Base-by-base conservation (phyloP, 371 early-diverging fungal species). In the Rhizopus microsporus region DNA sequence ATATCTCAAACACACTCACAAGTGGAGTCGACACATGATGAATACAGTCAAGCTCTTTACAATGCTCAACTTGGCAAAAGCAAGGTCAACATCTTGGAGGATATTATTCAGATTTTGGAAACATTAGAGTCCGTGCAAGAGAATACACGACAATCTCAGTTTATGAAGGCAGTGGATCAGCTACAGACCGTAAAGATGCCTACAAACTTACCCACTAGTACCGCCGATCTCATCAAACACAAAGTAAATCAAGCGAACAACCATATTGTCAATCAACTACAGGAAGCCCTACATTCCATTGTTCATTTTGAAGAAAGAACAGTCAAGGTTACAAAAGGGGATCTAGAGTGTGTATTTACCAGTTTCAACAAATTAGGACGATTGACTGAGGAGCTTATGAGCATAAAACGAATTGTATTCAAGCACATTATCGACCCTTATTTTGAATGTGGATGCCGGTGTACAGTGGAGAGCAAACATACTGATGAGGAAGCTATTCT, bases 341-440 rank as follows among this genome's bases (percentile, higher is more conserved):
- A 51, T 4, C 53, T 45, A 0, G 45, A 54, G 15, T 40, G 46
- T 23, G 47, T 63, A 7, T 23, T 59, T 2, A 6, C 30, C 5
- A 33, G 30, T 6, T 8, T 68, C n/a, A 33, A 60, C 30, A 38
- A 51, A 31, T 10, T 68, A 5, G 63, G 56, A 7, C 33, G 60
- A 12, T 16, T 68, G 16, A 39, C 63, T 5, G 57, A 49, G 16
- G 57, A 63, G 12, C 32, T 63, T 40, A 60, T 53, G 45, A 31
- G 47, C 30, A 38, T 68, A 0, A 52, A 68, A 31, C 48, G 60
- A 1, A 17, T 32, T 7, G 13, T 59, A 13, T 68, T 68, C 39
- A 68, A 63, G 48, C 35, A 58, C 32, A 59, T 68, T 8, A 49
- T 68, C 7, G 9, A 17, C 13, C 51, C 60, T 16, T 68, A 56